Percentiles rank a stretch among this genome's conserved stretches.
Conservation (phyloP, 2,329 filamentous ascomycete species). For the Kalmusia sp. region DNA sequence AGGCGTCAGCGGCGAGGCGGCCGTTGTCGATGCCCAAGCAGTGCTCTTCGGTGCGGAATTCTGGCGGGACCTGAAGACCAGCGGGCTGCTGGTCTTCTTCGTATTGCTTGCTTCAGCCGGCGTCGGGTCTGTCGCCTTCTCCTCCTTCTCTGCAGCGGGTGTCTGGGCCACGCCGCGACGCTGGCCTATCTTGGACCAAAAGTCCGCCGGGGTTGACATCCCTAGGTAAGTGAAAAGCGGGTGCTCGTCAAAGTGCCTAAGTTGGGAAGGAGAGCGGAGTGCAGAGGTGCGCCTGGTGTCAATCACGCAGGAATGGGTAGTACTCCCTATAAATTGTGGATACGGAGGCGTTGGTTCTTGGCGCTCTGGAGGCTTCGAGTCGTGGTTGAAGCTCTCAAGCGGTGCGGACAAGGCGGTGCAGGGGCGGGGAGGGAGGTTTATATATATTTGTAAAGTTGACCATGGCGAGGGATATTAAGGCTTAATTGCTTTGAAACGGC, state of each 20-base stretch:
- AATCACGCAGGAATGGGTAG: not conserved
- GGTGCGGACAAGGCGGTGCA: not conserved
- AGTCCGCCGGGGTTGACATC: not conserved
- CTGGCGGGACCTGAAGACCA: not conserved
- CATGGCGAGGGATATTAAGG: too few relatives aligned
- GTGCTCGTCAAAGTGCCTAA: not conserved
- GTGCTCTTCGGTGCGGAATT: not conserved
- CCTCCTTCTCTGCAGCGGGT: not conserved
- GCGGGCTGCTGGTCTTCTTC: not conserved
- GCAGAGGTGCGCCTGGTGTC: not conserved
- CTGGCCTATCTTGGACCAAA: slow-evolving; percentile 2
- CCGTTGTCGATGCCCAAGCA: not conserved
- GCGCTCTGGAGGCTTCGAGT: too few relatives aligned
- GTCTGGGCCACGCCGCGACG: not conserved
- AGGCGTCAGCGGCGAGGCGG: not conserved
- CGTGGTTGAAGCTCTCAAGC: not conserved
- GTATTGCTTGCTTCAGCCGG: not conserved
- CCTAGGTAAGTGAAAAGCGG: too few relatives aligned
- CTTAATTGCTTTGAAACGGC: too few relatives aligned
- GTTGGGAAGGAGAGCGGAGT: not conserved
- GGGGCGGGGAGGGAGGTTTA: not conserved
- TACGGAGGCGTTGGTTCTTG: too few relatives aligned
- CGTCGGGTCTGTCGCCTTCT: not conserved
- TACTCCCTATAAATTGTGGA: too few relatives aligned
- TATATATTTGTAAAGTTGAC: not conserved